Evolutionary conservation across 768 basidiomycete genomes (phyloP), one percentile per base, ranked within the genome.

Genomic region (Tylopilus subfusipes): DNA sequence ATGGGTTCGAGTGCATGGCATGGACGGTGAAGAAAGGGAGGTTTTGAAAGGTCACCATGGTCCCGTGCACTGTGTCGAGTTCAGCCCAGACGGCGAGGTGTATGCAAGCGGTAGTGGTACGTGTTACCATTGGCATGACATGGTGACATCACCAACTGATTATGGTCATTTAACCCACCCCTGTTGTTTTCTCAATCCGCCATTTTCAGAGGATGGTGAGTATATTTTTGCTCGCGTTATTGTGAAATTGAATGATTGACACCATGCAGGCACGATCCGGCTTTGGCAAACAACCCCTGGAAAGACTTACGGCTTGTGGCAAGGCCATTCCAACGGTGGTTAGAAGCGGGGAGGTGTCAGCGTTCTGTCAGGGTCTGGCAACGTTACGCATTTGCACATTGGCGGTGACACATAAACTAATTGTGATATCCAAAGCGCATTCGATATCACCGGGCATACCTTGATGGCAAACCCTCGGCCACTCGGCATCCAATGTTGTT

Each of bases 261-360:
- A 34, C 57, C 38, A 50, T 24, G 21, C 65, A 90, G 91, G 93
- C 42, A 98, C 96, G 5, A 96, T 98, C 65, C 85, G 96, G 42
- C 75, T 98, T 52, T 98, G 95, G 95, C 96, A 97, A 74, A 96
- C 91, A n/a, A 92, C 84, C 10, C 94, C 94, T 11, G 89, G 90
- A 12, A 96, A 91, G 71, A 80, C 82, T 9, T 98, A 98, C 64
- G 96, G 96, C 44, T 76, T 97, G 57, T 98, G 90, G 90, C 86
- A 89, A 72, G 88, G 87, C 22, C 68, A 74, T 61, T 64, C 71
- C 42, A 81, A 78, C 57, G 76, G 75, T 55, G 72, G 67, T 58
- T 66, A 62, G 47, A 55, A 55, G 36, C 40, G 4, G 38, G 9
- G 42, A 34, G 33, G 16, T 34, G 42, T 56, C 53, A 56, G 50